Conservation (phyloP, 352 stramenopile species). For the Globisporangium viniferum region DNA sequence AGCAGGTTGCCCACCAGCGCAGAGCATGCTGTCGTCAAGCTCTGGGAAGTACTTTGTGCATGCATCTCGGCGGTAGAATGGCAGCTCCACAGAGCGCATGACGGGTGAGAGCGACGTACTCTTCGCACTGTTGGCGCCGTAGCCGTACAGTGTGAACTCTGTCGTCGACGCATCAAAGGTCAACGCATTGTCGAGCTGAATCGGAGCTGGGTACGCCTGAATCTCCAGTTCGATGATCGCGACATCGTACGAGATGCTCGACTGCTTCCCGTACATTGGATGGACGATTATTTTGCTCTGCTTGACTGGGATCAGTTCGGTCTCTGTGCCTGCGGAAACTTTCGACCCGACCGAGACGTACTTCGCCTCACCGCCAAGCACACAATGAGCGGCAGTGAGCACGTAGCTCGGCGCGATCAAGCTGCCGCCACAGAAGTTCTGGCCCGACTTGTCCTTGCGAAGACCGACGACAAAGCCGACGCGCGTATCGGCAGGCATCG, state of each 20-base stretch:
- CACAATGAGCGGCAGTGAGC: conserved; percentile 42
- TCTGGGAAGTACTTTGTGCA: conserved; percentile 28
- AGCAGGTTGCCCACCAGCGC: conserved; percentile 30
- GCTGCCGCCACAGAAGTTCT: conserved; percentile 44
- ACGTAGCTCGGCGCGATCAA: conserved; percentile 44
- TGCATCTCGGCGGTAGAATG: conserved; percentile 23
- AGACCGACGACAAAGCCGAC: conserved; percentile 38
- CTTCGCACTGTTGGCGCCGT: conserved; percentile 27
- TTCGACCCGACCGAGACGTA: conserved; percentile 33
- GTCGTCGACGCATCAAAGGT: conserved; percentile 20
- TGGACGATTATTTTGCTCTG: conserved; percentile 26
- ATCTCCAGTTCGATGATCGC: conserved; percentile 34
- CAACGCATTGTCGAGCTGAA: conserved; percentile 28
- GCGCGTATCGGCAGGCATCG: conserved; percentile 12
- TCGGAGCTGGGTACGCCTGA: conserved; percentile 27
- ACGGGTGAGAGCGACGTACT: conserved; percentile 21
- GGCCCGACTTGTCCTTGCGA: conserved; percentile 21
- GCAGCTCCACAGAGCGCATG: conserved; percentile 29
- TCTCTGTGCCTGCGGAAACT: conserved; percentile 25
- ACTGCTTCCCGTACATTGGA: conserved; percentile 29
- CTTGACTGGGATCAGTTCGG: conserved; percentile 31
- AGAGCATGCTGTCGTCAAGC: conserved; percentile 43
- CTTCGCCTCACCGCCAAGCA: conserved; percentile 22
- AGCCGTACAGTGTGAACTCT: conserved; percentile 31
- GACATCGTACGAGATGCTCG: conserved; percentile 36